Conservation (phyloP, 2,329 filamentous ascomycete species). For the Fusarium hainanense region DNA sequence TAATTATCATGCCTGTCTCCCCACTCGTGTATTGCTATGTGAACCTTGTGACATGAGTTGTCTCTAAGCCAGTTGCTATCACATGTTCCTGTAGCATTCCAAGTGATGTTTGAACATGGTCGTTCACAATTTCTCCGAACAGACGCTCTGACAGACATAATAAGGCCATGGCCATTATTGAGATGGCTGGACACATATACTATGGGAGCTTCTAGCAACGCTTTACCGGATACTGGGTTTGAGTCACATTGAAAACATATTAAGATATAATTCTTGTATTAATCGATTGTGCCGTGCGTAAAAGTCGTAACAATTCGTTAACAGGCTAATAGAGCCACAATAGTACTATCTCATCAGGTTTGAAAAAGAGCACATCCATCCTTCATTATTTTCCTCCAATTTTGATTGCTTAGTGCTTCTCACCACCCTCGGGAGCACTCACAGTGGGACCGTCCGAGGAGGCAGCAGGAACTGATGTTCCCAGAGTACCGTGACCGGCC, state of each 20-base stretch:
- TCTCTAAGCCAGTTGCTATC: fast-evolving
- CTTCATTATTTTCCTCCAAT: slow-evolving; percentile 8
- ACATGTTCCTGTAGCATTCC: neutral
- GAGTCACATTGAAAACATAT: neutral
- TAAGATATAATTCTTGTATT: slow-evolving; percentile 22
- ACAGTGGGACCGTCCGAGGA: slow-evolving; percentile 39
- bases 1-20: neutral
- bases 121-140: too few species aligned
- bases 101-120: neutral
- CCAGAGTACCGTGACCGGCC: slow-evolving; percentile 25
- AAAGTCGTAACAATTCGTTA: slow-evolving; percentile 43
- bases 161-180: neutral
- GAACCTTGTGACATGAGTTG: neutral
- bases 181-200: neutral
- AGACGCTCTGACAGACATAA: too few species aligned
- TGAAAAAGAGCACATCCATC: neutral
- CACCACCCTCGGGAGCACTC: slow-evolving; percentile 42
- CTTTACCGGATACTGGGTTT: too few species aligned
- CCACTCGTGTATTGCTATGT: too few species aligned
- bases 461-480: slow-evolving; percentile 37
- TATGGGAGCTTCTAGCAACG: too few species aligned
- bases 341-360: slow-evolving; percentile 12
- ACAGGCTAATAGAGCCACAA: slow-evolving; percentile 20
- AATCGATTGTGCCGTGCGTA: slow-evolving; percentile 35
- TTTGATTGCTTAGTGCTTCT: slow-evolving; percentile 32